phyloP scores from a whole-genome alignment of 2,329 filamentous ascomycete genomes.

The Penicillium corylophilum region DNA sequence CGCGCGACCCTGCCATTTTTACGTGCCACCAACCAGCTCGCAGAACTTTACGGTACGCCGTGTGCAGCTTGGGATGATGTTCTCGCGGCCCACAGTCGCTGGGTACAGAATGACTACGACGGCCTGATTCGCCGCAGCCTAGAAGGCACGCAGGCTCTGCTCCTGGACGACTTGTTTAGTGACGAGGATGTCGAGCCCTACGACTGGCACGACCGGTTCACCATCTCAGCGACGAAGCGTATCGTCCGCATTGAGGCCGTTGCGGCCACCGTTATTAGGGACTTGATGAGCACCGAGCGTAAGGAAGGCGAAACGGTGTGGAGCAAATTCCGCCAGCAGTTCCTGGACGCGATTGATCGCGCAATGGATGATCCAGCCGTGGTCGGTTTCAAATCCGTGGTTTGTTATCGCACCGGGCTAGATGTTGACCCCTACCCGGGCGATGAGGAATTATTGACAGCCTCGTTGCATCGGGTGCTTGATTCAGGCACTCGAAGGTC shows the following conservation, averaged over 20 bases:
- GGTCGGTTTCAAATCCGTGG: slow-evolving; percentile 77
- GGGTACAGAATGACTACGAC: slow-evolving; percentile 52
- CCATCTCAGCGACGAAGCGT: slow-evolving; percentile 63
- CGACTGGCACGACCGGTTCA: slow-evolving; percentile 65
- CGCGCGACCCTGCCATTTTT: slow-evolving; percentile 66
- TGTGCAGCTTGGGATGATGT: slow-evolving; percentile 60
- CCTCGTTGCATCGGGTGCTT: slow-evolving; percentile 29
- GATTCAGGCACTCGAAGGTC: slow-evolving; percentile 25
- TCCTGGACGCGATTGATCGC: slow-evolving; percentile 49
- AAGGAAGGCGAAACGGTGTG: slow-evolving; percentile 32
- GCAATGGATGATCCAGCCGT: slow-evolving; percentile 66
- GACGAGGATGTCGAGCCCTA: slow-evolving; percentile 58
- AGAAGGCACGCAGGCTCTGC: slow-evolving; percentile 67
- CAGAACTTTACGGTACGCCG: slow-evolving; percentile 62
- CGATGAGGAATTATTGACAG: slow-evolving; percentile 35
- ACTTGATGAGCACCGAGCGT: slow-evolving; percentile 37
- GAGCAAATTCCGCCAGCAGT: slow-evolving; percentile 28
- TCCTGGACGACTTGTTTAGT: slow-evolving; percentile 76
- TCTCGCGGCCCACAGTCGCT: slow-evolving; percentile 48
- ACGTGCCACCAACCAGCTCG: slow-evolving; percentile 67
- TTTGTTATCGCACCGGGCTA: slow-evolving; percentile 77
- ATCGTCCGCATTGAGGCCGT: slow-evolving; percentile 77
- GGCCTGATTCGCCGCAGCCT: slow-evolving; percentile 65
- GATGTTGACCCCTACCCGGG: slow-evolving; percentile 56
- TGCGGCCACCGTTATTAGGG: slow-evolving; percentile 62